A percentile compares a stretch with the other conserved stretches of the same genome.
phyloP scores from a whole-genome alignment of 1,284 basidiomycete genomes.

The Veloboletus limbatus region DNA sequence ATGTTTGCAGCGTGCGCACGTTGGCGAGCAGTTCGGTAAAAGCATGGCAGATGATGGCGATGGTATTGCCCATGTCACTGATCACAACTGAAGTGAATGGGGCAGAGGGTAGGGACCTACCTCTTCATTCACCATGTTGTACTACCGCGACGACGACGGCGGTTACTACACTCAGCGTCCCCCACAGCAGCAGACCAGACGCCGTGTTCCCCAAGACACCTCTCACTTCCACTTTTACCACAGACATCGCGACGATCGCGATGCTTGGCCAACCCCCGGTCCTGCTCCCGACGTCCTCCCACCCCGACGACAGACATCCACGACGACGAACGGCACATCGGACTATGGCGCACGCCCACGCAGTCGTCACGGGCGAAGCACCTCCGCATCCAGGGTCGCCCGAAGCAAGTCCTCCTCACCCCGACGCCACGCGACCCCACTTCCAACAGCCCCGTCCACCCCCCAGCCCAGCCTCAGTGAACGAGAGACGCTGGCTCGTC shows the following conservation, averaged over 20 bases:
- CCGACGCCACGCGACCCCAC: slow-evolving; percentile 16
- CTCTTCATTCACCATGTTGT: background rate
- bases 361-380: slow-evolving; percentile 19
- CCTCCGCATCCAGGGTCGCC: slow-evolving; percentile 16
- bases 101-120: slow-evolving; percentile 1
- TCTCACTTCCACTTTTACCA: slow-evolving; percentile 14
- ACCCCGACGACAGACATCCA: slow-evolving; percentile 23
- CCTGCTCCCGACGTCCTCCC: slow-evolving; percentile 17
- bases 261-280: slow-evolving; percentile 13
- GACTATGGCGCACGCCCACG: slow-evolving; percentile 19
- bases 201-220: slow-evolving; percentile 18
- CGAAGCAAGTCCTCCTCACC: slow-evolving; percentile 24
- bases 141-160: slow-evolving; percentile 21
- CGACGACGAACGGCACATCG: slow-evolving; percentile 14
- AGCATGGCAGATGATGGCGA: slow-evolving; percentile 31
- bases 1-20: slow-evolving; percentile 25
- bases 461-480: slow-evolving; percentile 22
- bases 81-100: too few relatives aligned
- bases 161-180: slow-evolving; percentile 13
- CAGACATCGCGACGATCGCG: slow-evolving; percentile 26
- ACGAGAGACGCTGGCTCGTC: slow-evolving; percentile 20
- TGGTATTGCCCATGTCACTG: slow-evolving; percentile 31
- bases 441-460: slow-evolving; percentile 16
- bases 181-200: slow-evolving; percentile 16
- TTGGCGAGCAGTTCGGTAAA: slow-evolving; percentile 30